phyloP scores from a whole-genome alignment of 495 filamentous ascomycete species.

The Penicillium longicatenatum region DNA sequence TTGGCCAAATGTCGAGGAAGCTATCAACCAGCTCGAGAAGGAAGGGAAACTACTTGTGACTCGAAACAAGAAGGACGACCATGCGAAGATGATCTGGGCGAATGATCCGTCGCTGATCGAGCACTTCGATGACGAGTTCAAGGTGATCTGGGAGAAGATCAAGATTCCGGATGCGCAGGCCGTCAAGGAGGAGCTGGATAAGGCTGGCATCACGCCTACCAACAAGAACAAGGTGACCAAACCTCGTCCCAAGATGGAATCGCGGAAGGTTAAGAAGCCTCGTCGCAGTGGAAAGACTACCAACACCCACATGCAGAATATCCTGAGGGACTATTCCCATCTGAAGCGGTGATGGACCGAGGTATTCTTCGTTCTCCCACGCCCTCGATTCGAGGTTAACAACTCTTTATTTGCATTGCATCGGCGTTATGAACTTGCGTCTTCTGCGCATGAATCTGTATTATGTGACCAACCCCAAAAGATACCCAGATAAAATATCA shows the following conservation, averaged over 20 bases:
- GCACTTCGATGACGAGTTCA: constrained; percentile 79
- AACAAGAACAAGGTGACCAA: constrained; percentile 71
- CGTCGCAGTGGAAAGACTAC: constrained; percentile 81
- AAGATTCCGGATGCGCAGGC: constrained; percentile 73
- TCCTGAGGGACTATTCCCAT: constrained; percentile 83
- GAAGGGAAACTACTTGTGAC: constrained; percentile 80
- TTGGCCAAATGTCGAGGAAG: constrained; percentile 79
- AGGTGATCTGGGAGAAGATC: constrained; percentile 77
- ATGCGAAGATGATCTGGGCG: constrained; percentile 82
- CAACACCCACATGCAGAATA: constrained; percentile 88
- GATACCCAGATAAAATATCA: constrained; percentile 33
- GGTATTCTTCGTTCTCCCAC: background rate
- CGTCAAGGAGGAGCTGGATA: constrained; percentile 72
- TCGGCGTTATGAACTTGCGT: constrained; percentile 20
- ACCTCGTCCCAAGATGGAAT: constrained; percentile 54
- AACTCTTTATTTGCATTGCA: constrained; percentile 20
- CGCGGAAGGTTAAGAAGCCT: constrained; percentile 63
- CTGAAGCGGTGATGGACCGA: constrained; percentile 44
- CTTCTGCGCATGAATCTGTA: background rate
- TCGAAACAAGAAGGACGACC: constrained; percentile 90
- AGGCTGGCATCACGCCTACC: constrained; percentile 73
- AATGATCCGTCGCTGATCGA: constrained; percentile 78
- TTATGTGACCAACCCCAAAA: constrained; percentile 27
- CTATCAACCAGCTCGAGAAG: constrained; percentile 75
- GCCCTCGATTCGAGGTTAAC: background rate